Base-by-base conservation (phyloP, 768 basidiomycete genomes). In the Pholiota molesta region DNA sequence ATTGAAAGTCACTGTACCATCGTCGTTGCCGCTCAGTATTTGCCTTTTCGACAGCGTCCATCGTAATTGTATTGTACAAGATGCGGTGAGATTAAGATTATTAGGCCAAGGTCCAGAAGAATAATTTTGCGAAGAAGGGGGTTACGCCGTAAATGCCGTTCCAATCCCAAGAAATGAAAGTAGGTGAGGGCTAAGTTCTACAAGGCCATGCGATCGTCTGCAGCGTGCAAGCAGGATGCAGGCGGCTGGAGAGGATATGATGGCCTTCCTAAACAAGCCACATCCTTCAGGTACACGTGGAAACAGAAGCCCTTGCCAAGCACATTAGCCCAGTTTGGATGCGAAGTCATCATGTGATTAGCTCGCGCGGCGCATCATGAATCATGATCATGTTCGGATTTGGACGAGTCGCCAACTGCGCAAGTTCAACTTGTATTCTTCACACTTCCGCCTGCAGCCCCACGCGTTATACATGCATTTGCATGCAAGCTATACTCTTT, bases 31-130 rank as follows among this genome's bases (percentile, higher is more conserved):
- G 81, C 59, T 87, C 89, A 17, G 82, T 73, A 66, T 94, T 94
- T 19, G 89, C 89, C 68, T 81, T 86, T 74, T 93, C 92, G 40
- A 93, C 92, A 19, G 86, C 90, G 69, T 94, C 92, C 92, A 94
- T 93, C 29, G 23, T 44, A 26, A 26, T 26, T 26, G 47, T 49
- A 49, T 21, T 14, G 47, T 49, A 26, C 47, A 49, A 5, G 13
- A 19, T 26, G 19, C 42, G 42, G 17, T 44, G 42, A n/a, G 42
- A 44, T 49, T 49, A 26, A 21, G 47, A 49, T 49, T 49, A 49
- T 49, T 49, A 49, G 47, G 5, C 21, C 11, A 19, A 26, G 23
- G 13, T 49, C 47, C 21, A 14, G 47, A 49, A 26, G 47, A 44
- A 10, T 49, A 49, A 49, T 49, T 49, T 26, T 49, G 51, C 33